phyloP scores from a whole-genome alignment of 257 asterid genomes.

The Primulina eburnea region DNA sequence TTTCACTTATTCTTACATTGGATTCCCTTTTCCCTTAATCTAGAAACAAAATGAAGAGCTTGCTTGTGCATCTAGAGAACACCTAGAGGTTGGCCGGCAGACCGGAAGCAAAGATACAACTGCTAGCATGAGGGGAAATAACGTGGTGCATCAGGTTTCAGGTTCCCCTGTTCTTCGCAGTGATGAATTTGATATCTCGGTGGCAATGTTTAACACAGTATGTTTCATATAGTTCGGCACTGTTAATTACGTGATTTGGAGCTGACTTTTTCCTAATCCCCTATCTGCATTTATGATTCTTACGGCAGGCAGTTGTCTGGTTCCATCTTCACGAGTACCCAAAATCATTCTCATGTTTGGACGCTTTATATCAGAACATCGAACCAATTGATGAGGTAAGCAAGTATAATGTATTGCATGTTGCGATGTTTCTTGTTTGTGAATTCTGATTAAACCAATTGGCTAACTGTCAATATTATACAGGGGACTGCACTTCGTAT shows the following conservation, averaged over 20 bases:
- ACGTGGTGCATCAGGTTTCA: constrained; percentile 33
- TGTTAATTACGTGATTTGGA: constrained; percentile 21
- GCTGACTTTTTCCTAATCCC: constrained; percentile 16
- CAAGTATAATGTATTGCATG: neutral
- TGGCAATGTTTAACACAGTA: constrained; percentile 67
- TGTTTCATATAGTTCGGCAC: constrained; percentile 26
- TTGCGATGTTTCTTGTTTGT: neutral
- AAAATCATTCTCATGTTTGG: constrained; percentile 66
- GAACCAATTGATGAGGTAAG: constrained; percentile 89
- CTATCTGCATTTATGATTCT: constrained; percentile 25
- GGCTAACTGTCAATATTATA: constrained; percentile 34
- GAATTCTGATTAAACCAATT: constrained; percentile 3
- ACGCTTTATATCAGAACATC: constrained; percentile 70
- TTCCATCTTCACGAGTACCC: constrained; percentile 85
- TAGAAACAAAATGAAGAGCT: constrained; percentile 66
- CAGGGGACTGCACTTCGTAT: constrained; percentile 85
- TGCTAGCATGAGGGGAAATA: constrained; percentile 42
- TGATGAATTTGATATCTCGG: constrained; percentile 59
- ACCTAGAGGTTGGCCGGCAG: constrained; percentile 43
- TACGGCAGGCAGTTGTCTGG: constrained; percentile 83
- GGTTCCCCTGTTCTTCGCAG: constrained; percentile 43
- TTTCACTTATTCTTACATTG: neutral
- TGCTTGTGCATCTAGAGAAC: constrained; percentile 52
- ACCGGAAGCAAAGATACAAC: constrained; percentile 40
- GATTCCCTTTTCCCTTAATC: constrained; percentile 15